These are phyloP conservation scores for Mycena maculata DNA, from an alignment of 768 basidiomycete species.

Conservation along the genomic window DNA sequence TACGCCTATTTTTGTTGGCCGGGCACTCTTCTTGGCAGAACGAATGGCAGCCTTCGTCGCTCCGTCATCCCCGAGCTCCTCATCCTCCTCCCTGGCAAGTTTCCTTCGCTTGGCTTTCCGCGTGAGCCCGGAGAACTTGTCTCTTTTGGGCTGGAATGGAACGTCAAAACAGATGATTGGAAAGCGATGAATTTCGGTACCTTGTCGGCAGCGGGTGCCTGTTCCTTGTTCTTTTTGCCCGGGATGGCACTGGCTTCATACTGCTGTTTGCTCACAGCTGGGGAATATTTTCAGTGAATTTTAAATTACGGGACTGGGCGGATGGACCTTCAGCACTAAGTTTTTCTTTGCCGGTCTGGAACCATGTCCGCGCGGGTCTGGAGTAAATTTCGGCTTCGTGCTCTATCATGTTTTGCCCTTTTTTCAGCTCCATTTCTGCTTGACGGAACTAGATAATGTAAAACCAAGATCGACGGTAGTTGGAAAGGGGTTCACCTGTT, in stretches of 20 bases:
- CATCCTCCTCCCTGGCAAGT: slow-evolving; percentile 85
- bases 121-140: slow-evolving; percentile 86
- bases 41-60: slow-evolving; percentile 82
- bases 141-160: slow-evolving; percentile 71
- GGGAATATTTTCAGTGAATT: slow-evolving; percentile 14
- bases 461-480: slow-evolving; percentile 17
- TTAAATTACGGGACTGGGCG: neutral
- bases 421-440: slow-evolving; percentile 96
- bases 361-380: slow-evolving; percentile 98
- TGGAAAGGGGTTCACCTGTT: slow-evolving; percentile 64
- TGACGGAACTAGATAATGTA: slow-evolving; percentile 69
- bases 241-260: slow-evolving; percentile 69
- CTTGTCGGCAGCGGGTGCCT: slow-evolving; percentile 52
- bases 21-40: slow-evolving; percentile 82
- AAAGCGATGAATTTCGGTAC: slow-evolving; percentile 41
- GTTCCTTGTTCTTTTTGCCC: slow-evolving; percentile 53
- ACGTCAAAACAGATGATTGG: slow-evolving; percentile 13
- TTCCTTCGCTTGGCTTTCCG: slow-evolving; percentile 90
- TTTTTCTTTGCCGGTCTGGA: slow-evolving; percentile 91
- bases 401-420: slow-evolving; percentile 95
- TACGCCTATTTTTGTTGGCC: slow-evolving; percentile 80
- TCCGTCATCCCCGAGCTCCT: slow-evolving; percentile 64
- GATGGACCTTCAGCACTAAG: slow-evolving; percentile 76
- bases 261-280: slow-evolving; percentile 81
- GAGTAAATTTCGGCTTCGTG: slow-evolving; percentile 93